Percentiles rank a stretch among this genome's conserved stretches.
phyloP scores from a whole-genome alignment of 148 eudicot species.

The Amaranthus cruentus region DNA sequence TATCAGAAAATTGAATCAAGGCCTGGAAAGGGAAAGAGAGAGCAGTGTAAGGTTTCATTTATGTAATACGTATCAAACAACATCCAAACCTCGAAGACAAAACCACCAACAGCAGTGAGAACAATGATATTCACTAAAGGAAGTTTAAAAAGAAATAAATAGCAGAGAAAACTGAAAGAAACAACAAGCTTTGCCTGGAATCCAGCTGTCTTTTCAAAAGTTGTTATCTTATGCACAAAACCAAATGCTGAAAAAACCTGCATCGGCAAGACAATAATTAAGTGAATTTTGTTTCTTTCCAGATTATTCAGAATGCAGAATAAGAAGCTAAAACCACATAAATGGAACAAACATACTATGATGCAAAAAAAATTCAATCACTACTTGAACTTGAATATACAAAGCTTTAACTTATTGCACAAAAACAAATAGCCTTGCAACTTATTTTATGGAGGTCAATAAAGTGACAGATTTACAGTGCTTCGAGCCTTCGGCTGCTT shows the following conservation, averaged over 20 bases:
- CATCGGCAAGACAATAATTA: constrained; percentile 14
- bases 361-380: background rate
- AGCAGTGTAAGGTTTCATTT: constrained; percentile 12
- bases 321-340: background rate
- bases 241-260: constrained; percentile 97
- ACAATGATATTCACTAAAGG: background rate
- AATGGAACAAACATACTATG: background rate
- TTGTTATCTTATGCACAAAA: constrained; percentile 93
- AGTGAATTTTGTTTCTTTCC: background rate
- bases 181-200: constrained; percentile 57
- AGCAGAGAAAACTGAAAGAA: background rate
- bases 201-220: constrained; percentile 99
- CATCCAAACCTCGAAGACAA: background rate
- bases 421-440: background rate
- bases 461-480: background rate
- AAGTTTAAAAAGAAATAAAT: background rate
- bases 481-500: background rate
- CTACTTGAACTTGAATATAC: background rate
- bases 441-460: background rate
- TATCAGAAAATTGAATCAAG: constrained; percentile 86
- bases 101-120: constrained; percentile 1
- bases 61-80: background rate
- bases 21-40: constrained; percentile 45
- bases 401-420: background rate
- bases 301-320: background rate